A percentile compares a stretch with the other conserved stretches of the same genome.
Evolutionary conservation across 2,329 filamentous ascomycete genomes (phyloP).

Genomic region (Epichloe glyceriae): DNA sequence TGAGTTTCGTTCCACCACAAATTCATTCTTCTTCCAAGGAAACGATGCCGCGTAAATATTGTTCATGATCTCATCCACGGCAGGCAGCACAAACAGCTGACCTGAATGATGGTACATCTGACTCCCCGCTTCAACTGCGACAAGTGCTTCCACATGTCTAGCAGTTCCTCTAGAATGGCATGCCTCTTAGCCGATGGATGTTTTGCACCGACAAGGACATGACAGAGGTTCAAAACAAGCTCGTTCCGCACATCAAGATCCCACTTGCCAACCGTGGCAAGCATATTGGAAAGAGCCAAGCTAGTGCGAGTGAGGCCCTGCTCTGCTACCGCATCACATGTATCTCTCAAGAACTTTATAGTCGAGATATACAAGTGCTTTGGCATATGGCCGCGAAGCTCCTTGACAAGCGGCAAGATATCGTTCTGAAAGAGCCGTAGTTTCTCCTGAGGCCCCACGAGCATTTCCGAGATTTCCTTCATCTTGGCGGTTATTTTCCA

Average conservation of each 20-base stretch:
- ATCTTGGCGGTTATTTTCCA: conserved; percentile 19
- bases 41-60: conserved; percentile 5
- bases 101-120: conserved; percentile 8
- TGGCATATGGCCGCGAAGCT: conserved; percentile 15
- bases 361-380: conserved; percentile 15
- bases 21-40: background rate
- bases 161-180: conserved; percentile 16
- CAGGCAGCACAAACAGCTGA: conserved; percentile 19
- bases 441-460: conserved; percentile 8
- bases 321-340: conserved; percentile 9
- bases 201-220: conserved; percentile 9
- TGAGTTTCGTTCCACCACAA: background rate
- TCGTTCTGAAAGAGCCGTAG: conserved; percentile 15
- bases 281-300: conserved; percentile 16
- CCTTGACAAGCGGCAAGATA: conserved; percentile 18
- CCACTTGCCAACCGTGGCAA: conserved; percentile 14
- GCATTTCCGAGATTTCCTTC: conserved; percentile 12
- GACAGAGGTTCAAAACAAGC: conserved; percentile 22
- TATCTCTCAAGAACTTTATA: conserved; percentile 11
- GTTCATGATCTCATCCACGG: conserved; percentile 14
- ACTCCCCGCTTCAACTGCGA: conserved; percentile 21
- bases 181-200: conserved; percentile 8
- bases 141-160: conserved; percentile 24
- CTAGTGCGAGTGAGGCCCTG: conserved; percentile 8
- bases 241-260: conserved; percentile 16